phyloP scores from a whole-genome alignment of 768 basidiomycete species.

The Tephrocybe rancida region DNA sequence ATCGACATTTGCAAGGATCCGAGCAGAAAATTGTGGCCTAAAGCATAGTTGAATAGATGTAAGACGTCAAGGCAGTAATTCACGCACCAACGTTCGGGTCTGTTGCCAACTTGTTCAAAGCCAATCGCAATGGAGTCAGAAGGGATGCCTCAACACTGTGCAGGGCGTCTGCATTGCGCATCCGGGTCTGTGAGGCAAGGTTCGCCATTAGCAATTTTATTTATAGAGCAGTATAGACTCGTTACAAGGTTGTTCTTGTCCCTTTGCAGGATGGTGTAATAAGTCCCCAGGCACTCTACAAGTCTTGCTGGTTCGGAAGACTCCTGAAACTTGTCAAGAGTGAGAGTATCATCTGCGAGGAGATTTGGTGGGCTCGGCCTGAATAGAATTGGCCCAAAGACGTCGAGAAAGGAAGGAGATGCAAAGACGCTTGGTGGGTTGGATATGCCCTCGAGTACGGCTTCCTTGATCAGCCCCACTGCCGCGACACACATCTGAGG shows the following conservation, averaged over 20 bases:
- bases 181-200: constrained; percentile 44
- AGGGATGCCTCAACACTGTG: constrained; percentile 45
- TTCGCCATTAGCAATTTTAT: not conserved
- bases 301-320: constrained; percentile 64
- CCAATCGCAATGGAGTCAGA: constrained; percentile 43
- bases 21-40: constrained; percentile 35
- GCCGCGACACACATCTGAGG: constrained; percentile 74
- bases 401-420: constrained; percentile 54
- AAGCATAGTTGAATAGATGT: constrained; percentile 2
- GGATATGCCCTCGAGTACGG: constrained; percentile 52
- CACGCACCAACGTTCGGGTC: constrained; percentile 28
- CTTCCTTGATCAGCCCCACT: constrained; percentile 70
- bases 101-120: constrained; percentile 35
- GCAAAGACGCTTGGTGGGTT: constrained; percentile 47
- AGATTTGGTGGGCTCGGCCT: constrained; percentile 56
- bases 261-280: constrained; percentile 63
- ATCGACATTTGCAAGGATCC: constrained; percentile 52
- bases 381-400: constrained; percentile 64
- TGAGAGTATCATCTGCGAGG: constrained; percentile 33
- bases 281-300: constrained; percentile 66
- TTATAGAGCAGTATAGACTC: not conserved
- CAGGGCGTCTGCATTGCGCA: constrained; percentile 47
- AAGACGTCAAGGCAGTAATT: constrained; percentile 1
- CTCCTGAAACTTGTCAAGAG: constrained; percentile 49
- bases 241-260: constrained; percentile 61